Evolutionary conservation across 1,139 yeast genomes (phyloP), one percentile per base, ranked within the genome.

Genomic region (Suhomyces maxii): DNA sequence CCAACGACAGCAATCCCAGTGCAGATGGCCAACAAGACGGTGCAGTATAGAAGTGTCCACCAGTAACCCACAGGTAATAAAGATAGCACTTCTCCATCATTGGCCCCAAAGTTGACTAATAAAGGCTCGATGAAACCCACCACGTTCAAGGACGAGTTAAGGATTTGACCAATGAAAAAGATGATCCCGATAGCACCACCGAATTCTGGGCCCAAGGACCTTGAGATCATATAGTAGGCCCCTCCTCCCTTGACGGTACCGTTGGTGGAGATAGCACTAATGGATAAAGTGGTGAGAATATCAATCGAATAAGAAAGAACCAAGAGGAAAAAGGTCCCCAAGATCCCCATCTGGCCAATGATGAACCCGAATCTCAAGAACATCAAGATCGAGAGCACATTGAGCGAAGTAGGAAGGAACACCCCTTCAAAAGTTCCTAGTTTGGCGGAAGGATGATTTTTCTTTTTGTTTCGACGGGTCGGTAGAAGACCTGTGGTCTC

Each of bases 191-290:
- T 86, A 2, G 93, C 84, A 3, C 93, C 93, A 32, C 95, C 95
- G 63, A 86, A 86, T 58, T 86, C 95, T 2, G 90, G 91, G 0
- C 95, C 95, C 51, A 86, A 67, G 36, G 89, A 83, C 57, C 95
- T 68, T 12, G 89, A 83, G 39, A 86, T 84, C 91, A 86, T 86
- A 55, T 84, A 86, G 60, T 86, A 86, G 0, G 93, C 91, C 30
- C 95, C 95, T 12, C 95, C 95, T 26, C 93, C 93, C 58, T 84
- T 77, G 10, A 86, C 93, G 0, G 89, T 85, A 26, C 95, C 95
- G 60, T 86, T 86, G 3, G 95, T 86, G 2, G 90, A 85, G 47
- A 86, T 86, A 3, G 93, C 93, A 52, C 89, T 82, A 48, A 86
- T 79, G 35, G 90, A 84, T 56, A 86, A 62, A 0, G 89, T 86